Conservation (phyloP, 2,329 filamentous ascomycete genomes). For the Didymella exigua region DNA sequence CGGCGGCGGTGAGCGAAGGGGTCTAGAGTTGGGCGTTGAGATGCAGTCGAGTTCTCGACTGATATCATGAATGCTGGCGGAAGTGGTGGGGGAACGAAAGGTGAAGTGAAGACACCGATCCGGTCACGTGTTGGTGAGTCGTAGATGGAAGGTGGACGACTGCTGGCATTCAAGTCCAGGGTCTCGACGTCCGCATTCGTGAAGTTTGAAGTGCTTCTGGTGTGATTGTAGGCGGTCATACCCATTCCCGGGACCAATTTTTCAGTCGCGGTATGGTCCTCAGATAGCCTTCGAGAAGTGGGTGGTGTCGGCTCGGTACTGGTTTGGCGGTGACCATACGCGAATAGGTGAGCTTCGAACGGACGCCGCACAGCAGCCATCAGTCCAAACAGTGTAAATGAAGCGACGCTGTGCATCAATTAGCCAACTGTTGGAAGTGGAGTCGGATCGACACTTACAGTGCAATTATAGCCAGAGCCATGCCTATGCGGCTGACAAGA, state of each 20-base stretch:
- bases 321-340: constrained; percentile 26
- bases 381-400: constrained; percentile 41
- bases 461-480: constrained; percentile 41
- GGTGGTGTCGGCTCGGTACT: constrained; percentile 21
- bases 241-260: constrained; percentile 10
- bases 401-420: constrained; percentile 33
- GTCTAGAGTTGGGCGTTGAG: constrained; percentile 20
- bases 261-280: constrained; percentile 20
- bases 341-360: constrained; percentile 46
- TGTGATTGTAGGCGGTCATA: neutral
- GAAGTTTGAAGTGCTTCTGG: constrained; percentile 17
- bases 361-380: constrained; percentile 43
- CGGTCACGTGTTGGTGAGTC: constrained; percentile 27
- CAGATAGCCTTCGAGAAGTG: constrained; percentile 26
- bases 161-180: constrained; percentile 26
- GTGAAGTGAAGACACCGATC: constrained; percentile 37
- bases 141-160: constrained; percentile 24
- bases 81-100: constrained; percentile 37
- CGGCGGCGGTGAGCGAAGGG: constrained; percentile 11
- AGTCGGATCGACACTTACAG: constrained; percentile 32
- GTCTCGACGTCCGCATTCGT: constrained; percentile 38
- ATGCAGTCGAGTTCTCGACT: constrained; percentile 19
- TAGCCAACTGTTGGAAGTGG: neutral
- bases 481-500: constrained; percentile 34
- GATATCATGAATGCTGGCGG: constrained; percentile 28